Evolutionary conservation across 768 basidiomycete species (phyloP).

Genomic region (Mycena pura): DNA sequence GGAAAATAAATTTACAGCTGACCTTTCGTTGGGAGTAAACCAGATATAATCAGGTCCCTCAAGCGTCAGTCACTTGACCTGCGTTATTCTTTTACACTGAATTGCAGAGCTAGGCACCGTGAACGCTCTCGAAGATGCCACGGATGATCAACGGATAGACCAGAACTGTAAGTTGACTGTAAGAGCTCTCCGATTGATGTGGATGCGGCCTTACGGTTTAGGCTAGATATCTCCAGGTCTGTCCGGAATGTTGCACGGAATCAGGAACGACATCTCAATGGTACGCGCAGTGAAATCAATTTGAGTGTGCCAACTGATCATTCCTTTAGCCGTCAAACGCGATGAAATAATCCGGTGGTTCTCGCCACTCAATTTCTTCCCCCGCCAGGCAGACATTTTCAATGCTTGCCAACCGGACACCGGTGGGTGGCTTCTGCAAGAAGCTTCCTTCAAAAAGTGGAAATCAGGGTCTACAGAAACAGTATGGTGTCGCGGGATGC

Average conservation of each 20-base stretch:
- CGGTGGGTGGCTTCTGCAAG: slow-evolving; percentile 5
- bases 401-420: not conserved
- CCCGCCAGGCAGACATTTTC: not conserved
- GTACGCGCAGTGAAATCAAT: not conserved
- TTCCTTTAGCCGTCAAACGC: not conserved
- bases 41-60: no score
- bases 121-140: not conserved
- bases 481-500: slow-evolving; percentile 4
- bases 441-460: not conserved
- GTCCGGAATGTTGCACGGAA: not conserved
- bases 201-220: not conserved
- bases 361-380: slow-evolving; percentile 4
- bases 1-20: no score
- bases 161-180: not conserved
- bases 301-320: no score
- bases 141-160: not conserved
- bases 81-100: not conserved
- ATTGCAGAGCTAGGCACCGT: not conserved
- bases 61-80: not conserved
- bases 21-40: no score
- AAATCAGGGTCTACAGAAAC: not conserved
- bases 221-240: not conserved
- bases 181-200: not conserved
- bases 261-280: not conserved
- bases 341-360: not conserved